These are phyloP conservation scores for Hyphopichia burtonii DNA, from an alignment of 1,139 yeast species.

Conservation along the genomic window DNA sequence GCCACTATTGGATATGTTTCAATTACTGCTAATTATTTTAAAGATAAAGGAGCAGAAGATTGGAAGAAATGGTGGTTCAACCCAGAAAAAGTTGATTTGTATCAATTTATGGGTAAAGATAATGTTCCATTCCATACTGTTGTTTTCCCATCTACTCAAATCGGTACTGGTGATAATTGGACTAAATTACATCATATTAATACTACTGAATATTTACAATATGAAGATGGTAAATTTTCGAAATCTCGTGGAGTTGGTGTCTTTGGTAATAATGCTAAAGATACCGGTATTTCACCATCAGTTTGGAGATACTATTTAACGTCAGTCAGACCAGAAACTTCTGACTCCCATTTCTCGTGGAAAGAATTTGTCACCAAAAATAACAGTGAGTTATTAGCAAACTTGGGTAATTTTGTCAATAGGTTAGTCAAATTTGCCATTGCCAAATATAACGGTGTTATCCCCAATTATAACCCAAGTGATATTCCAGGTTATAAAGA, in stretches of 20 bases:
- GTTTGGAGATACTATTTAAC: constrained; percentile 98
- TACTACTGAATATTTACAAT: constrained; percentile 95
- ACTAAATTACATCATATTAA: constrained; percentile 86
- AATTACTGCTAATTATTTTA: constrained; percentile 90
- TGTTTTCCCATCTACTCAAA: constrained; percentile 88
- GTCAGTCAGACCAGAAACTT: constrained; percentile 88
- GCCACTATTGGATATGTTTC: constrained; percentile 97
- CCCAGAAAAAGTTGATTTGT: constrained; percentile 78
- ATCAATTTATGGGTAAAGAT: constrained; percentile 99
- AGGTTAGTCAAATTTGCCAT: constrained; percentile 86
- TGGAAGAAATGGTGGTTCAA: constrained; percentile 87
- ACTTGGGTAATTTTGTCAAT: constrained; percentile 94
- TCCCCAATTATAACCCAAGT: constrained; percentile 59
- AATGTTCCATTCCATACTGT: constrained; percentile 98
- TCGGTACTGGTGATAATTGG: constrained; percentile 89
- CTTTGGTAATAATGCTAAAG: constrained; percentile 96
- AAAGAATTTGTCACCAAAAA: constrained; percentile 90
- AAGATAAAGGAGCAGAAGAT: constrained; percentile 50
- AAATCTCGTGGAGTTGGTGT: constrained; percentile 97
- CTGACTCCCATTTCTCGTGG: constrained; percentile 98
- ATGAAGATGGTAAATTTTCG: constrained; percentile 97
- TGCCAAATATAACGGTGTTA: constrained; percentile 89
- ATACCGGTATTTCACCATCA: constrained; percentile 83
- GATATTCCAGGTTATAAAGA: constrained; percentile 49
- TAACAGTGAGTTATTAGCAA: constrained; percentile 89